Percentiles rank a stretch among this genome's conserved stretches.
These are phyloP conservation scores for Ascochyta fabae DNA, from an alignment of 2,329 filamentous ascomycete genomes.

Conservation along the genomic window DNA sequence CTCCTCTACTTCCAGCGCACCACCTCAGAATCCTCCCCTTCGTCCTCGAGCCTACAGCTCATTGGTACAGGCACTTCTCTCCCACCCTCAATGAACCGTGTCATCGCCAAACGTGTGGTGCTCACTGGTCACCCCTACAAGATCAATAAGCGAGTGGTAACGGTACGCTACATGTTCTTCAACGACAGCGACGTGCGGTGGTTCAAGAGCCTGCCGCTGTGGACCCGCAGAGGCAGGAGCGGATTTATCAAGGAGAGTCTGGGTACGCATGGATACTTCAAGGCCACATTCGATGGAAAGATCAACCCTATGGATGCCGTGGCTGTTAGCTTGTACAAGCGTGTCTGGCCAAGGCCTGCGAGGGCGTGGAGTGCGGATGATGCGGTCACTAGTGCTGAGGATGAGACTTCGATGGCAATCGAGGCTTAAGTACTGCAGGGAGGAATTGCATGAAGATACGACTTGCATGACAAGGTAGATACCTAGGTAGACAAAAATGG, in stretches of 20 bases:
- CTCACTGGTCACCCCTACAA: constrained; percentile 97
- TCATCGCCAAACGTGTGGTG: constrained; percentile 92
- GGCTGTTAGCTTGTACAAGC: constrained; percentile 73
- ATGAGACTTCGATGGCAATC: background rate
- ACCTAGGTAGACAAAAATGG: constrained; percentile 30
- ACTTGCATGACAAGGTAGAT: constrained; percentile 20
- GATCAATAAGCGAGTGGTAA: constrained; percentile 97
- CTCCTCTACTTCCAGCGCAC: constrained; percentile 81
- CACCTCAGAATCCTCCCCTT: constrained; percentile 37
- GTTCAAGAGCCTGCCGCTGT: constrained; percentile 96
- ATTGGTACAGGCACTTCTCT: constrained; percentile 88
- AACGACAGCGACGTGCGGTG: constrained; percentile 92
- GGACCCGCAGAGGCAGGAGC: constrained; percentile 86
- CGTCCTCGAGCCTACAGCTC: constrained; percentile 64
- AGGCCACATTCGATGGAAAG: constrained; percentile 94
- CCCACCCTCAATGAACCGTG: constrained; percentile 73
- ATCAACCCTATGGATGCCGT: constrained; percentile 96
- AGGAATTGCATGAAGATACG: constrained; percentile 21
- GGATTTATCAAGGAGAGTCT: constrained; percentile 94
- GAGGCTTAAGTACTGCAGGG: background rate
- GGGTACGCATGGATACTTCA: constrained; percentile 99
- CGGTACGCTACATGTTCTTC: constrained; percentile 99
- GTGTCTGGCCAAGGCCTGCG: constrained; percentile 71
- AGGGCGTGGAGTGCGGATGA: constrained; percentile 48
- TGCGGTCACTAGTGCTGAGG: background rate